phyloP scores from a whole-genome alignment of 1,284 basidiomycete species.

The Leccinum ponderosum region DNA sequence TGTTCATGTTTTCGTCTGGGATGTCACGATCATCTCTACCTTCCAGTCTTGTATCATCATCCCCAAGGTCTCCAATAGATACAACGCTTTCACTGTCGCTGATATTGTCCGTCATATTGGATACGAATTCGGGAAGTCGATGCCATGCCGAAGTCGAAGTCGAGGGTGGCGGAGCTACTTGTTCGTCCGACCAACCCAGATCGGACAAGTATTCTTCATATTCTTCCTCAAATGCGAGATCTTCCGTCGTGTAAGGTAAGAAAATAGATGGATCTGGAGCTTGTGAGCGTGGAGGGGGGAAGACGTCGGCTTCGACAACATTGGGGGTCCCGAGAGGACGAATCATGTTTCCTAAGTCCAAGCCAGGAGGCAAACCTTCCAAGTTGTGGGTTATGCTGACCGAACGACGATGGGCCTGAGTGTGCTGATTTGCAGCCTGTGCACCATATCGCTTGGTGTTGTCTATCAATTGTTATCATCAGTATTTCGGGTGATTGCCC shows the following conservation, averaged over 20 bases:
- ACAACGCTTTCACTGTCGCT: slow-evolving; percentile 90
- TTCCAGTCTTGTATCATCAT: slow-evolving; percentile 72
- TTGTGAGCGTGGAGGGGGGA: slow-evolving; percentile 79
- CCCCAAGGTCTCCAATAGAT: slow-evolving; percentile 83
- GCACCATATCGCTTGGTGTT: slow-evolving; percentile 81
- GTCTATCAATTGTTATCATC: slow-evolving; percentile 44
- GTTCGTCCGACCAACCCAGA: slow-evolving; percentile 68
- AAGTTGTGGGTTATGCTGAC: slow-evolving; percentile 79
- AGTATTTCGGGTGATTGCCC: background rate
- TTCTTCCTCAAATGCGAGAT: slow-evolving; percentile 85
- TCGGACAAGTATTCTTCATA: slow-evolving; percentile 88
- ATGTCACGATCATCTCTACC: slow-evolving; percentile 60
- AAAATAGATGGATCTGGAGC: slow-evolving; percentile 83
- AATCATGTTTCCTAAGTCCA: slow-evolving; percentile 71
- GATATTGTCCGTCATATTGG: slow-evolving; percentile 76
- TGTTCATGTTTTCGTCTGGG: slow-evolving; percentile 81
- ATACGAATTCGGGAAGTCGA: slow-evolving; percentile 66
- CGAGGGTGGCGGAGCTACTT: slow-evolving; percentile 44
- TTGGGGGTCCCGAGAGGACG: slow-evolving; percentile 78
- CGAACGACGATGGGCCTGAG: slow-evolving; percentile 65
- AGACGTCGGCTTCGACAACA: slow-evolving; percentile 75
- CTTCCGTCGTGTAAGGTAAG: slow-evolving; percentile 81
- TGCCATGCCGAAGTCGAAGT: slow-evolving; percentile 65
- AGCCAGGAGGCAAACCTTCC: slow-evolving; percentile 74
- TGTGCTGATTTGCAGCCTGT: slow-evolving; percentile 53